phyloP scores from a whole-genome alignment of 2,329 filamentous ascomycete species.

The Chalaropsis ovoidea region DNA sequence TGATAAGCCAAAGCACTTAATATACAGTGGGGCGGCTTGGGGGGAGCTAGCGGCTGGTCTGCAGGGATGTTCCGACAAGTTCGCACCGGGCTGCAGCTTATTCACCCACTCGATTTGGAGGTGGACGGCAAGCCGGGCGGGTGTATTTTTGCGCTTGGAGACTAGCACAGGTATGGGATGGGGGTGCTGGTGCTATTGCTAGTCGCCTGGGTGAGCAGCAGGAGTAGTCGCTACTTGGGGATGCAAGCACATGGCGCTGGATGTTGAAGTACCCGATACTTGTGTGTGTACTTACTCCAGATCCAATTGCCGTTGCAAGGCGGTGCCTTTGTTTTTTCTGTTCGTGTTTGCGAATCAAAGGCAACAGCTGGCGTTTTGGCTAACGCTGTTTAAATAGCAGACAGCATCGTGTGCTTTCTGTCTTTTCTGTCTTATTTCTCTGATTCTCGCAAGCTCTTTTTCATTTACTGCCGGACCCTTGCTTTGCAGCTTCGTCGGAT shows the following conservation, averaged over 20 bases:
- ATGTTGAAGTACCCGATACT: background rate
- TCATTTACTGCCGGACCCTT: background rate
- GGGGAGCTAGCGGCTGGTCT: background rate
- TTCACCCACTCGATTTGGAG: background rate
- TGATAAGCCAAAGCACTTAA: slow-evolving; percentile 19
- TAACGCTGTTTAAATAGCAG: background rate
- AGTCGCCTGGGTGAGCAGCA: background rate
- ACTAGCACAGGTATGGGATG: background rate
- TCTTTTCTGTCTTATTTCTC: background rate
- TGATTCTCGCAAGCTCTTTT: background rate
- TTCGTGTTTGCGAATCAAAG: background rate
- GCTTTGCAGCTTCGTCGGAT: background rate
- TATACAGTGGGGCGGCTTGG: background rate
- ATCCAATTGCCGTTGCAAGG: background rate
- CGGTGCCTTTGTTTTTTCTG: background rate
- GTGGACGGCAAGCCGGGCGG: background rate
- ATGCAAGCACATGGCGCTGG: background rate
- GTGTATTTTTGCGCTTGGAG: slow-evolving; percentile 8
- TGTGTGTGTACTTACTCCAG: background rate
- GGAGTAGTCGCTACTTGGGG: background rate
- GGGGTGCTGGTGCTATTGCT: background rate
- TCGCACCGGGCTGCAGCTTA: background rate
- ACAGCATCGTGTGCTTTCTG: background rate
- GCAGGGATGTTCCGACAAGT: slow-evolving; percentile 3
- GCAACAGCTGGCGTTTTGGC: background rate